Conservation (phyloP, 208 protist species). For the Strigomonas galati region DNA sequence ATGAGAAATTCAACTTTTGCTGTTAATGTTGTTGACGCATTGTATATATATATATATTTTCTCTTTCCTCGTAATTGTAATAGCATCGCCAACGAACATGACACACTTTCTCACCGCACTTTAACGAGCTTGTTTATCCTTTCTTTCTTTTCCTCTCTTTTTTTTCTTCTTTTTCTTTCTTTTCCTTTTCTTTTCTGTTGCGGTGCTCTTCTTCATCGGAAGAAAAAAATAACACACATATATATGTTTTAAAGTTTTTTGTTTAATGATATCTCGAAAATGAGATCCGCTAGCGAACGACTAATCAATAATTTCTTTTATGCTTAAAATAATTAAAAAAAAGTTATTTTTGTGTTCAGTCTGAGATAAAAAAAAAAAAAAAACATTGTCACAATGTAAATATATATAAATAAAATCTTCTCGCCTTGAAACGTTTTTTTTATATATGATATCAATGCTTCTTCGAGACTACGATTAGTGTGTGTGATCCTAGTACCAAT, state of each 20-base stretch:
- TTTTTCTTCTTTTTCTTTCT: constrained; percentile 5
- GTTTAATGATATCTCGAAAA: constrained; percentile 11
- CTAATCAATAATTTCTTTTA: background rate
- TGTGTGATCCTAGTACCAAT: background rate
- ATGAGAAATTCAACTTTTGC: constrained; percentile 42
- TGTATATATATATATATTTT: constrained; percentile 55
- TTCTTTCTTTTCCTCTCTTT: background rate
- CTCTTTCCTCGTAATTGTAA: background rate
- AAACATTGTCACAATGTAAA: background rate
- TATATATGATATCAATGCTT: background rate
- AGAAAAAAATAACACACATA: constrained; percentile 14
- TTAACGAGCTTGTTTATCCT: background rate
- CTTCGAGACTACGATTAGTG: background rate
- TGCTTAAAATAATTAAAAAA: no score
- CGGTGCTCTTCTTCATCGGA: background rate
- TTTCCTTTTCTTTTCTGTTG: constrained; percentile 7
- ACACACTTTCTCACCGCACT: background rate
- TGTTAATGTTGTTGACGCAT: constrained; percentile 82
- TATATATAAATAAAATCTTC: background rate
- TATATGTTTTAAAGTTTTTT: background rate
- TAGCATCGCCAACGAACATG: background rate
- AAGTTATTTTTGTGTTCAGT: constrained; percentile 9
- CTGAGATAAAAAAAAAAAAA: background rate
- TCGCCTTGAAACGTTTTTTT: background rate
- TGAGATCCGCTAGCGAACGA: background rate